Base-by-base conservation (phyloP, 2,329 filamentous ascomycete species). In the Aspergillus latus region DNA sequence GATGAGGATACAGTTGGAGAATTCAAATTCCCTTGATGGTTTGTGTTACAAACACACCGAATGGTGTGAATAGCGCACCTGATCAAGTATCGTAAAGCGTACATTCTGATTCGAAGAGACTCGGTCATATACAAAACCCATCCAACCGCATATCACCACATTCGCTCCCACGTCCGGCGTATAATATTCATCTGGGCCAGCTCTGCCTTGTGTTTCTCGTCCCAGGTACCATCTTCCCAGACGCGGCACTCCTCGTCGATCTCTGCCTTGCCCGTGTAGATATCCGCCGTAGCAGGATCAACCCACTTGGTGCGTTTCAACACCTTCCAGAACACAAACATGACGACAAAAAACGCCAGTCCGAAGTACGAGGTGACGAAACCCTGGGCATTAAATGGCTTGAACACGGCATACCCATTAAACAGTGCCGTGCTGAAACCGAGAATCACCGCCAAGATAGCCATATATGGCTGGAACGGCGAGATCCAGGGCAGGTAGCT, bases 391-490 rank as follows among this genome's bases (percentile, higher is more conserved):
- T 61, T 68, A 70, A 78, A 82, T 1, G 71, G 50, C 61, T 64
- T 66, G 45, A 75, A 74, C 1, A 68, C 64, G 10, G 68, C 66
- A 50, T 73, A 90, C 86, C 85, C 82, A 13, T 88, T 90, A 52
- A 90, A 78, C 2, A 91, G 68, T 52, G 89, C 86, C 29, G 86
- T 72, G 29, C 83, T 71, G 64, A 78, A 82, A 54, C 68, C 81
- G 74, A 72, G 61, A 0, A 59, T 26, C 5, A 90, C 73, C 0
- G 83, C 85, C 43, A 86, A 84, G 64, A 81, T 90, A 0, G 88
- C 87, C 0, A 82, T 80, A 63, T 86, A 92, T 0, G 89, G 89
- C 75, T 90, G 88, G 30, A 82, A 77, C 42, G 80, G 80, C 0
- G 85, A 84, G 59, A 81, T 84, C 75, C 89, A 92, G 0, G 88